Conservation (phyloP, 495 filamentous ascomycete genomes). For the Halenospora varia region DNA sequence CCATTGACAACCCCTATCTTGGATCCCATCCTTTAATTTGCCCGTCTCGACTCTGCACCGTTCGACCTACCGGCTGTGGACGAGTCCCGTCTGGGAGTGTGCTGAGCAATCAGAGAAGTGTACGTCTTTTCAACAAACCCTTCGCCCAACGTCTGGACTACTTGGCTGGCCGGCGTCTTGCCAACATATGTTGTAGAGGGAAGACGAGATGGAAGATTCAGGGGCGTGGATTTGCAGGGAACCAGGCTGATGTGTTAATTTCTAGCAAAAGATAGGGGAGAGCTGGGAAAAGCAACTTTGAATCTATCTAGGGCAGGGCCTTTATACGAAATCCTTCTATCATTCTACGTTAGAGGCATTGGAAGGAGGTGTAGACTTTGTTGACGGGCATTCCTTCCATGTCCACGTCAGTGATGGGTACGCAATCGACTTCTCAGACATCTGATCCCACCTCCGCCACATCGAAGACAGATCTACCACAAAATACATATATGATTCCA, state of each 20-base stretch:
- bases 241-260: constrained; percentile 19
- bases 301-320: background rate
- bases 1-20: background rate
- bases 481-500: background rate
- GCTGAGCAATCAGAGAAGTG: constrained; percentile 2
- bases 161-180: background rate
- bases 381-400: constrained; percentile 9
- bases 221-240: background rate
- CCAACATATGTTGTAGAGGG: background rate
- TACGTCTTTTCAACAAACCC: background rate
- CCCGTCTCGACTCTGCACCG: background rate
- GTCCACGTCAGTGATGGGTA: constrained; percentile 23
- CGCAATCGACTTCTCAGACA: constrained; percentile 15
- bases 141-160: background rate
- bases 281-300: constrained; percentile 17
- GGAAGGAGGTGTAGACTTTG: background rate
- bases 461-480: background rate
- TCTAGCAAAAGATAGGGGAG: constrained; percentile 20
- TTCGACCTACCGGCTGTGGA: background rate
- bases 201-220: background rate
- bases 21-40: background rate
- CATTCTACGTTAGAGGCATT: background rate
- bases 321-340: background rate
- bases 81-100: background rate
- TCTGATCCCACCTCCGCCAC: constrained; percentile 13